phyloP scores from a whole-genome alignment of 805 yeast genomes.

The Wickerhamomyces ciferrii region DNA sequence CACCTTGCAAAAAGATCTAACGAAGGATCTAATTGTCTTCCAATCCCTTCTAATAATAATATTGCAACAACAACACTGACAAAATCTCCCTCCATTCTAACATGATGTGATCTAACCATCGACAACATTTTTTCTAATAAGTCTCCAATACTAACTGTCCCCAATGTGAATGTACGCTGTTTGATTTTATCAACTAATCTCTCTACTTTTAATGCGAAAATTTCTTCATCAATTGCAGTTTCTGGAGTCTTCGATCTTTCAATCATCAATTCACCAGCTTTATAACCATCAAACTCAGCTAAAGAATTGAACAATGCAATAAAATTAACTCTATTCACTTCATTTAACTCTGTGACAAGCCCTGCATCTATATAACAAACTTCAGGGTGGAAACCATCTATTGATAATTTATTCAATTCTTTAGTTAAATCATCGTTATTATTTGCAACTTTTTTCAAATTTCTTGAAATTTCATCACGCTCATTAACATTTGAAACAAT shows the following conservation, averaged over 20 bases:
- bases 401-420: conserved; percentile 39
- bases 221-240: conserved; percentile 77
- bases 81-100: conserved; percentile 96
- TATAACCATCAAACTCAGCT: conserved; percentile 88
- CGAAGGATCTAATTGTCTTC: conserved; percentile 89
- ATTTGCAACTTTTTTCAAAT: conserved; percentile 11
- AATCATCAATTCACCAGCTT: conserved; percentile 93
- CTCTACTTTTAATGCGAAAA: conserved; percentile 85
- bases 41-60: conserved; percentile 87
- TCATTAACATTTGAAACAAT: conserved; percentile 16
- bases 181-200: conserved; percentile 76
- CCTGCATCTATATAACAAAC: conserved; percentile 93
- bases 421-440: conserved; percentile 38
- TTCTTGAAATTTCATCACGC: conserved; percentile 18
- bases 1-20: conserved; percentile 94
- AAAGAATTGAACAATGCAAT: conserved; percentile 84
- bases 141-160: conserved; percentile 89
- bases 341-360: conserved; percentile 82
- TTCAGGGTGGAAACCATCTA: conserved; percentile 71
- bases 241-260: conserved; percentile 94
- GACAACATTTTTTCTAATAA: conserved; percentile 77
- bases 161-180: conserved; percentile 85
- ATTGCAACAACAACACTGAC: conserved; percentile 94
- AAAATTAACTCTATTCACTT: conserved; percentile 73
- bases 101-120: conserved; percentile 94